Percentiles rank a stretch among this genome's conserved stretches.
Evolutionary conservation across 352 stramenopile genomes (phyloP).

Genomic region (Phytophthora europaea): DNA sequence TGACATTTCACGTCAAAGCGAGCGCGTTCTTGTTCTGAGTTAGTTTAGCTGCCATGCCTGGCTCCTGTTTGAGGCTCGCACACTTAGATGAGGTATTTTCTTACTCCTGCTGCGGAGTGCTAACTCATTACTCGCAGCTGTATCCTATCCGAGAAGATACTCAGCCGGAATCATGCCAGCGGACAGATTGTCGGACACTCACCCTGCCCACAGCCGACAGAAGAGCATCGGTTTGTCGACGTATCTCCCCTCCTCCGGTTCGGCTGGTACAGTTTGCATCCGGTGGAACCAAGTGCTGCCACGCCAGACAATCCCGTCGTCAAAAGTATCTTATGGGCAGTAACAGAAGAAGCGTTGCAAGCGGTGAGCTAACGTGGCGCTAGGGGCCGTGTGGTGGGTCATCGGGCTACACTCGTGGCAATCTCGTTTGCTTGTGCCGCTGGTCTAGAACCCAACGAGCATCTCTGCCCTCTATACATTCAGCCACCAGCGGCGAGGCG

Average conservation of each 20-base stretch:
- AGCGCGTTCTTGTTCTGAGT: not conserved
- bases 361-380: constrained; percentile 14
- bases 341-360: constrained; percentile 9
- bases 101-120: not conserved
- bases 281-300: constrained; percentile 12
- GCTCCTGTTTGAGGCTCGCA: not conserved
- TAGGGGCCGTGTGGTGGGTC: not conserved
- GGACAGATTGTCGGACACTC: constrained; percentile 20
- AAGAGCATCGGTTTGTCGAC: constrained; percentile 6
- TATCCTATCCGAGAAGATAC: constrained; percentile 20
- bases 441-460: not conserved
- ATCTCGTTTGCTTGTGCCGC: not conserved
- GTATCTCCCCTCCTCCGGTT: not conserved
- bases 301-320: not conserved
- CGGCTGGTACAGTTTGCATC: not conserved
- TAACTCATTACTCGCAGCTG: constrained; percentile 7
- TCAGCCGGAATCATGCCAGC: constrained; percentile 21
- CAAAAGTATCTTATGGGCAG: constrained; percentile 15
- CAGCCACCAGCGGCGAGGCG: not conserved
- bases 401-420: not conserved
- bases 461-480: not conserved
- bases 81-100: not conserved
- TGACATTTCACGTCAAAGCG: too few relatives aligned
- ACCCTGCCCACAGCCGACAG: constrained; percentile 17
- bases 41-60: not conserved